Evolutionary conservation across 345 rosid genomes (phyloP), one percentile per base, ranked within the genome.

Genomic region (Microcos paniculata): DNA sequence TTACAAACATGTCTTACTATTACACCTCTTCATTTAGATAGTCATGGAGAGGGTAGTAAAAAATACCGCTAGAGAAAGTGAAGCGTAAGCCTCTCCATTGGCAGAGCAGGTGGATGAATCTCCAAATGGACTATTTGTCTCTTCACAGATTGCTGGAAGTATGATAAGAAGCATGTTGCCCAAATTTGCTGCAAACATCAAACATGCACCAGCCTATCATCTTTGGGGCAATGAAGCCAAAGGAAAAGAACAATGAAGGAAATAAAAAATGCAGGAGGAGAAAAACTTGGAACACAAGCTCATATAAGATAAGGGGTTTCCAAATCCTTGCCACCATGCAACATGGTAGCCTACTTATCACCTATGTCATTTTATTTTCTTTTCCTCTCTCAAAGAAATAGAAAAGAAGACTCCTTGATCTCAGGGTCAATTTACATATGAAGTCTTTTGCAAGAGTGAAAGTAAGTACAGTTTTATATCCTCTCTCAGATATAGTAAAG

Each of bases 51-150:
- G 56, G 67, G 63, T 7, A 18, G 23, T 21, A 23, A 13, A 72
- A 81, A 43, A 62, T 89, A 91, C 91, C 71, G 93, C 96, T 91
- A 91, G 86, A 8, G 96, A 89, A 51, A 91, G 87, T 56, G 93
- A 89, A 38, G 76, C 80, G 73, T 89, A 91, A 71, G 87, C 89
- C 78, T 87, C 26, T 56, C 91, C 93, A 62, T 69, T 73, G 8
- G 86, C 76, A 57, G 82, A 80, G 64, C 93, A 89, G 51, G 57
- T 65, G 45, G 83, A 84, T 58, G 89, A 88, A 78, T 86, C 78
- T 76, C 93, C 91, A 73, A 87, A 91, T 55, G 96, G 93, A 62
- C 89, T 87, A 64, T 85, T 88, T 57, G 82, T 84, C 73, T 91
- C 93, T 76, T 88, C 87, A 76, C 96, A 89, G 53, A 89, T 72